Conservation (phyloP, 805 yeast species). For the Peterozyma xylosa region DNA sequence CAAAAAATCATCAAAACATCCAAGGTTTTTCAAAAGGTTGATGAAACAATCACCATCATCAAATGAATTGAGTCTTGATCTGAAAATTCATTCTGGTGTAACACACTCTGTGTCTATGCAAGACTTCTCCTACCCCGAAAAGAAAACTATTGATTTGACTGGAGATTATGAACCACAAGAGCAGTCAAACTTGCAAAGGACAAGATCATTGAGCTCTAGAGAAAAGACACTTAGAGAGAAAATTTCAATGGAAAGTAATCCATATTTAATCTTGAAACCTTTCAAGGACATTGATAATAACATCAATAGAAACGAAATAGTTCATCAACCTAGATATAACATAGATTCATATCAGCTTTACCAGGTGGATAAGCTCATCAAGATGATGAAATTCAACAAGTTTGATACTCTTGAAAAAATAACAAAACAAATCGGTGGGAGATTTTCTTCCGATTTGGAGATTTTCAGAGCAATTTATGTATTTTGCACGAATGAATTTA, state of each 20-base stretch:
- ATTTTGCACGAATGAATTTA: slow-evolving; percentile 54
- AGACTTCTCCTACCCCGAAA: too few species aligned
- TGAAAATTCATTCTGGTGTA: neutral
- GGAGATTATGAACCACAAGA: too few species aligned
- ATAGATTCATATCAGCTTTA: slow-evolving; percentile 20
- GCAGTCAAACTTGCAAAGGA: slow-evolving; percentile 51
- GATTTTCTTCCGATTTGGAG: slow-evolving; percentile 47
- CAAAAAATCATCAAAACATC: slow-evolving; percentile 29
- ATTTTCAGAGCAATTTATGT: slow-evolving; percentile 58
- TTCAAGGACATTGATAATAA: slow-evolving; percentile 32
- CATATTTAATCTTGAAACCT: slow-evolving; percentile 60
- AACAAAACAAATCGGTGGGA: slow-evolving; percentile 45
- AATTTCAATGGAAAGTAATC: slow-evolving; percentile 51
- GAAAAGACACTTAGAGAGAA: slow-evolving; percentile 69
- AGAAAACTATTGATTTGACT: too few species aligned
- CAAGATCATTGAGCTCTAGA: slow-evolving; percentile 56
- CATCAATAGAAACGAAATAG: slow-evolving; percentile 41
- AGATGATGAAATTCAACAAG: slow-evolving; percentile 26
- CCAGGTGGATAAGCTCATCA: slow-evolving; percentile 36
- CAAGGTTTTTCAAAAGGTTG: slow-evolving; percentile 38
- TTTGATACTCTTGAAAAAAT: slow-evolving; percentile 46
- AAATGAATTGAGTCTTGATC: neutral
- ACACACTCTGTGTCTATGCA: too few species aligned
- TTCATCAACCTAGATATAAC: slow-evolving; percentile 9
- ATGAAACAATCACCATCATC: slow-evolving; percentile 10